Evolutionary conservation across 2,329 filamentous ascomycete genomes (phyloP).

Genomic region (Trichoderma sp.): DNA sequence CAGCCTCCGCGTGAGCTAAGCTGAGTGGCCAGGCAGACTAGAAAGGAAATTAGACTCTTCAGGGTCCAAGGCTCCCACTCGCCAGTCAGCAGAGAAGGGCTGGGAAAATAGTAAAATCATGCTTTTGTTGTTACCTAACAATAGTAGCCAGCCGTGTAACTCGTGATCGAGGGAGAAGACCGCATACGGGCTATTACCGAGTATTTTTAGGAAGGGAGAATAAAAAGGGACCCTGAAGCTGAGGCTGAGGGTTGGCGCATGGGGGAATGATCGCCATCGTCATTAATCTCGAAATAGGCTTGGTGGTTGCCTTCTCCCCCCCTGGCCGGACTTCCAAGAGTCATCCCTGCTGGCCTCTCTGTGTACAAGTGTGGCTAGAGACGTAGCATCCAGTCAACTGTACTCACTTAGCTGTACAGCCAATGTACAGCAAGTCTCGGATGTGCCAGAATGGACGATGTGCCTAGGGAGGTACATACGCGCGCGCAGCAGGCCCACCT

Average conservation of each 20-base stretch:
- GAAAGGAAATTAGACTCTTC: neutral
- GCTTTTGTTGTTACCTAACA: conserved; percentile 3
- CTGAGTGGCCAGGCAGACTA: neutral
- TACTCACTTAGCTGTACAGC: conserved; percentile 1
- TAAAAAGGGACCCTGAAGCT: conserved; percentile 20
- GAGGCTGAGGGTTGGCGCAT: conserved; percentile 19
- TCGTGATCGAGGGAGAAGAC: neutral
- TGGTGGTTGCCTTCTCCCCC: neutral
- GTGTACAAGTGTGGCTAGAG: neutral
- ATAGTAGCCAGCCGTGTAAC: conserved; percentile 5
- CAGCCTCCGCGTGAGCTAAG: neutral
- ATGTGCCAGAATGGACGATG: conserved; percentile 11
- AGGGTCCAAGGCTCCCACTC: neutral
- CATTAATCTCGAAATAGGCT: conserved; percentile 14
- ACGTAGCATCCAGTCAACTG: neutral
- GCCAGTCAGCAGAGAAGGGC: neutral
- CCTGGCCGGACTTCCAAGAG: neutral
- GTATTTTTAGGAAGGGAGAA: conserved; percentile 12
- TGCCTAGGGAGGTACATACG: neutral
- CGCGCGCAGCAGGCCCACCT: conserved; percentile 17
- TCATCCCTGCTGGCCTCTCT: neutral
- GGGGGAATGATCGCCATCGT: conserved; percentile 19
- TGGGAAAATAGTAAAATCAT: neutral
- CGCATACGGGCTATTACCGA: neutral
- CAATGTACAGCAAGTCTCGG: conserved; percentile 5